Evolutionary conservation across 805 yeast genomes (phyloP).

Genomic region (Candida coquimbonensis): DNA sequence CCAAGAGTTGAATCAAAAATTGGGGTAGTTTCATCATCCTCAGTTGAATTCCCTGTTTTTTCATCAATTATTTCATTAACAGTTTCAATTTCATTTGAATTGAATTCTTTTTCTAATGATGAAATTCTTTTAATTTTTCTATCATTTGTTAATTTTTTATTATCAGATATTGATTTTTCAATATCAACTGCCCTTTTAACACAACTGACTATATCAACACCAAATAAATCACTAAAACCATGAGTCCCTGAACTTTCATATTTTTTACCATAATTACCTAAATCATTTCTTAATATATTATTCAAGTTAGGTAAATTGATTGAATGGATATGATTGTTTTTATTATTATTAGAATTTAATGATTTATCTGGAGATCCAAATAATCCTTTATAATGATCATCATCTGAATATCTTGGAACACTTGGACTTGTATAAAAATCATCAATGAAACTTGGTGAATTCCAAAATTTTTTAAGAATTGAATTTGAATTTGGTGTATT

Average conservation of each 20-base stretch:
- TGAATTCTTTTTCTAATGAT: too few species aligned
- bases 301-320: neutral
- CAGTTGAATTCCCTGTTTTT: constrained; percentile 3
- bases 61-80: neutral
- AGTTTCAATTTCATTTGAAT: neutral
- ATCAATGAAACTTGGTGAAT: constrained; percentile 59
- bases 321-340: neutral
- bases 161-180: constrained; percentile 8
- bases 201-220: constrained; percentile 48
- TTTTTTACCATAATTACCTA: neutral
- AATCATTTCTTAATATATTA: constrained; percentile 2
- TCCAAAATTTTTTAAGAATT: constrained; percentile 48
- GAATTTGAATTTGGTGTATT: constrained; percentile 28
- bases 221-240: constrained; percentile 38
- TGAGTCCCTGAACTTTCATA: constrained; percentile 12
- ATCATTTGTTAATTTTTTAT: neutral
- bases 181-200: constrained; percentile 38
- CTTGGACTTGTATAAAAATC: constrained; percentile 56
- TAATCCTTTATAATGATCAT: constrained; percentile 21
- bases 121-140: neutral
- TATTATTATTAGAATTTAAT: neutral
- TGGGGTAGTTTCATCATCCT: constrained; percentile 1
- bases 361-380: constrained; percentile 31
- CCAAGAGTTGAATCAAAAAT: too few species aligned
- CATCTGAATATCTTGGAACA: constrained; percentile 23